A percentile compares a stretch with the other conserved stretches of the same genome.
Conservation (phyloP, 495 filamentous ascomycete species). For the Penicillium ucsense region DNA sequence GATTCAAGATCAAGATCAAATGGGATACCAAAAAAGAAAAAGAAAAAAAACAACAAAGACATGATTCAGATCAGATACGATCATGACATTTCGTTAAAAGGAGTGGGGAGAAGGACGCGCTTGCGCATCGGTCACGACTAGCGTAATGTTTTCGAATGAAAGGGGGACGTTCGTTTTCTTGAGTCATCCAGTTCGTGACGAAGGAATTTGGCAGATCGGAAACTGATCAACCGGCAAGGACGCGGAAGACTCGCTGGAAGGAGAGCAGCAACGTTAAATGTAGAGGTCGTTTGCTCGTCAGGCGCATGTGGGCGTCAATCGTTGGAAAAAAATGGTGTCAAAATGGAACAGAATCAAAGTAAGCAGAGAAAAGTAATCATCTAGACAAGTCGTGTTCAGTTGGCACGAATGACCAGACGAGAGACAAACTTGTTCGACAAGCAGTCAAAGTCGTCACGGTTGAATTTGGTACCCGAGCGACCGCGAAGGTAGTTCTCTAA, state of each 20-base stretch:
- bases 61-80: slow-evolving; percentile 5
- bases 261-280: slow-evolving; percentile 6
- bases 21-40: slow-evolving; percentile 26
- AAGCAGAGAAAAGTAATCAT: no score
- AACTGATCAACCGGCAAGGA: slow-evolving; percentile 8
- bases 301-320: slow-evolving; percentile 19
- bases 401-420: slow-evolving; percentile 86
- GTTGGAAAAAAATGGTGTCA: slow-evolving; percentile 10
- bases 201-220: neutral
- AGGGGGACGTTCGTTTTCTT: neutral
- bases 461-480: slow-evolving; percentile 59
- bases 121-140: slow-evolving; percentile 18
- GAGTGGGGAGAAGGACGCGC: slow-evolving; percentile 12
- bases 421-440: slow-evolving; percentile 92
- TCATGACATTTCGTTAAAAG: slow-evolving; percentile 8
- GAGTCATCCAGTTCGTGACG: slow-evolving; percentile 16
- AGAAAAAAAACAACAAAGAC: slow-evolving; percentile 3
- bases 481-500: slow-evolving; percentile 50
- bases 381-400: slow-evolving; percentile 41
- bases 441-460: slow-evolving; percentile 83
- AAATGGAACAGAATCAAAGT: no score
- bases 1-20: no score
- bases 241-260: slow-evolving; percentile 9
- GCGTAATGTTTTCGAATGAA: slow-evolving; percentile 4
- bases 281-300: slow-evolving; percentile 31